Evolutionary conservation across 2,329 filamentous ascomycete species (phyloP), one percentile per base, ranked within the genome.

Genomic region (Fonsecaea nubica): DNA sequence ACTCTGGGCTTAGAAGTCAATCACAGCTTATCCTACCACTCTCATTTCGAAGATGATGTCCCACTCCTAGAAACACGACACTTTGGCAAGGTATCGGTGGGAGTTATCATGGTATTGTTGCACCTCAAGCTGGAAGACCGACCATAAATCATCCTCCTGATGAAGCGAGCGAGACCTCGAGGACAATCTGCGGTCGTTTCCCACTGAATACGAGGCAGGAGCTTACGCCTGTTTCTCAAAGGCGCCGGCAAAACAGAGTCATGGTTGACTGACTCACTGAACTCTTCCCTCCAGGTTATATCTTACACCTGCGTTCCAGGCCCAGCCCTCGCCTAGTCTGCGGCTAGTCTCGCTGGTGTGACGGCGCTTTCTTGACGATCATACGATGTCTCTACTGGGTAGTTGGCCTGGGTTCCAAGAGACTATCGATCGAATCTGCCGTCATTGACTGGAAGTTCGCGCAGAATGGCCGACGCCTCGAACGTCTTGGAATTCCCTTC

Each of bases 181-280:
- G 8, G 42, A 48, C n/a, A 48, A 48, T 48, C 42, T 21, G 42
- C 42, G 6, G 6, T 12, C 9, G 42, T 48, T 48, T 48, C 42
- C 7, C n/a, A 5, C n/a, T 21, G 42, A 21, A 48, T 21, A 48
- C 6, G 42, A 48, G 42, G n/a, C 6, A 10, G n/a, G 21, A 48
- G 7, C 10, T 48, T 48, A 18, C 42, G n/a, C 42, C n/a, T 21
- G 42, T 10, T 18, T 48, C 21, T 48, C 42, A 18, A 48, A 48
- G 42, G 21, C 5, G 7, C 6, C 21, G 42, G 4, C 10, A 6
- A 7, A 48, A 48, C 42, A 48, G 42, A 18, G 42, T 48, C 42
- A 48, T 48, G 42, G 42, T 21, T 48, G 2, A 48, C 42, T 48
- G 42, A 48, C 42, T 48, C 42, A 18, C 15, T 48, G 42, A 48